Percentiles rank a stretch among this genome's conserved stretches.
Conservation (phyloP, 495 filamentous ascomycete genomes). For the Elaphomyces granulatus region DNA sequence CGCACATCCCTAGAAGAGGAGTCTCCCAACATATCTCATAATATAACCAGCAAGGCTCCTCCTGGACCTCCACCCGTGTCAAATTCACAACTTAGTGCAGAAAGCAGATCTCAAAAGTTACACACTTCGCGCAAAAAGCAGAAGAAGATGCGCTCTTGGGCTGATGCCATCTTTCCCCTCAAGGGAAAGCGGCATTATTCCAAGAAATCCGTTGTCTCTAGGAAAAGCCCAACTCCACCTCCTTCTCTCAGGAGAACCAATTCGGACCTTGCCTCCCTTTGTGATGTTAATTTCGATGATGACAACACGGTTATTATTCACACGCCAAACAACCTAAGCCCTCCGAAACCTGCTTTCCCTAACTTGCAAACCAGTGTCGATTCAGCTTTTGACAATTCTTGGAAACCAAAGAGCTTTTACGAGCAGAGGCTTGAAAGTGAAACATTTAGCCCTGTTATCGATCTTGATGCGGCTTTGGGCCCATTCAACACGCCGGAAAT, state of each 20-base stretch:
- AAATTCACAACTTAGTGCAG: too few species aligned
- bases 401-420: slow-evolving; percentile 36
- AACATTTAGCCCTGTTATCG: slow-evolving; percentile 62
- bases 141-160: slow-evolving; percentile 71
- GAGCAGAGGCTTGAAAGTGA: slow-evolving; percentile 39
- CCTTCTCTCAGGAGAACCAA: slow-evolving; percentile 30
- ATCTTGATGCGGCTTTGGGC: slow-evolving; percentile 88
- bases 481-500: slow-evolving; percentile 74
- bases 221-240: slow-evolving; percentile 25
- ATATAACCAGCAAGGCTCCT: neutral
- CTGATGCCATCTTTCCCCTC: slow-evolving; percentile 57
- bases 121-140: slow-evolving; percentile 51
- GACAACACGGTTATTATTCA: slow-evolving; percentile 38
- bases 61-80: too few species aligned
- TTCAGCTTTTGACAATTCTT: slow-evolving; percentile 24
- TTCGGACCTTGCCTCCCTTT: slow-evolving; percentile 26
- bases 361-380: slow-evolving; percentile 15
- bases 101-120: slow-evolving; percentile 14
- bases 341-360: slow-evolving; percentile 12
- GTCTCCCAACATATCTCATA: slow-evolving; percentile 15
- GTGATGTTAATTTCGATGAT: slow-evolving; percentile 40
- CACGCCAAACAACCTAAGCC: slow-evolving; percentile 26
- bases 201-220: slow-evolving; percentile 15
- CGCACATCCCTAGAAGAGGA: slow-evolving; percentile 22
- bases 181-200: slow-evolving; percentile 39